phyloP scores from a whole-genome alignment of 2,329 filamentous ascomycete species.

The Fusarium staphyleae region DNA sequence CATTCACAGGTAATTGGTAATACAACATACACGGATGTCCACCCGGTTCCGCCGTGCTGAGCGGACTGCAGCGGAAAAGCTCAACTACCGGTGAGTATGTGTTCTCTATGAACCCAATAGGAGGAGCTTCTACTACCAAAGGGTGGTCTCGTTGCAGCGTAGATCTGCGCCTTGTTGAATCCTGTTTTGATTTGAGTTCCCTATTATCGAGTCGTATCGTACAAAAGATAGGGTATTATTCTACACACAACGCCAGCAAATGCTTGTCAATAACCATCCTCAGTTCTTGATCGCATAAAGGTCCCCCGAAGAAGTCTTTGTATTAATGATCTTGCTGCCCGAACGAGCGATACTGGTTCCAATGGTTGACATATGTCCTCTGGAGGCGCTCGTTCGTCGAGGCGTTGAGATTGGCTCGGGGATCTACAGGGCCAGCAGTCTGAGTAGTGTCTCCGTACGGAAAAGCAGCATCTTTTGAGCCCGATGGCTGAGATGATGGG shows the following conservation, averaged over 20 bases:
- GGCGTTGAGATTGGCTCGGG: constrained; percentile 47
- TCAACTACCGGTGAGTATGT: constrained; percentile 18
- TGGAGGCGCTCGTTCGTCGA: constrained; percentile 41
- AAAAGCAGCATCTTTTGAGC: constrained; percentile 4
- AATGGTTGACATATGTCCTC: constrained; percentile 48
- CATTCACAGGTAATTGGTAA: constrained; percentile 9
- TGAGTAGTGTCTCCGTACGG: constrained; percentile 15
- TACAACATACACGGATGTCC: constrained; percentile 19
- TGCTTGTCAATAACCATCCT: constrained; percentile 21
- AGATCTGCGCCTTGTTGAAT: constrained; percentile 31
- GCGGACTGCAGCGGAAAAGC: constrained; percentile 25
- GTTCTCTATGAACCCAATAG: constrained; percentile 13
- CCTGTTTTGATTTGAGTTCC: constrained; percentile 28
- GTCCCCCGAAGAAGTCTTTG: neutral
- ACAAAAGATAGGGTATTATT: constrained; percentile 37
- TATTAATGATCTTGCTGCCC: constrained; percentile 11
- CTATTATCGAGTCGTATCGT: constrained; percentile 28
- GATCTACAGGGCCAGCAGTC: constrained; percentile 37
- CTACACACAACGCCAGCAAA: constrained; percentile 36
- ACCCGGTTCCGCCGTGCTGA: constrained; percentile 11
- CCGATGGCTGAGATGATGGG: constrained; percentile 7
- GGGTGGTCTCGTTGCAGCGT: constrained; percentile 18
- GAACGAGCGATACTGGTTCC: constrained; percentile 46
- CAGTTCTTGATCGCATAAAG: constrained; percentile 1
- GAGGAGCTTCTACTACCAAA: constrained; percentile 3